These are phyloP conservation scores for Prunus salicina DNA, from an alignment of 306 rosid species.

Conservation along the genomic window DNA sequence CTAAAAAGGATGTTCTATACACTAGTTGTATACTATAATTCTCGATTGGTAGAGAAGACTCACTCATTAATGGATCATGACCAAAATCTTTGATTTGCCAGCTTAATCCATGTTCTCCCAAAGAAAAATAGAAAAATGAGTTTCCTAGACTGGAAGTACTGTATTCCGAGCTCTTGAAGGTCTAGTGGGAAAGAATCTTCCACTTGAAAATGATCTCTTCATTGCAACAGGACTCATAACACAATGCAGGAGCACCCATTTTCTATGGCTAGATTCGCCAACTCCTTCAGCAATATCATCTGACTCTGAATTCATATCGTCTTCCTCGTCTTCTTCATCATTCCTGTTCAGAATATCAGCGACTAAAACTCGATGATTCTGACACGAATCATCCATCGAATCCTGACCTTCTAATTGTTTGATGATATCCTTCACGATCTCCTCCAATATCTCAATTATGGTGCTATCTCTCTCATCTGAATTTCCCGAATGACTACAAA, in stretches of 20 bases:
- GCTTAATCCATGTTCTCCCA: background rate
- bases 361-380: conserved; percentile 29
- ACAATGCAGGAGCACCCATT: conserved; percentile 43
- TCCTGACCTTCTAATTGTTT: no score
- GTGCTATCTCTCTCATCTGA: no score
- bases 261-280: conserved; percentile 40
- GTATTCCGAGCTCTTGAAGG: conserved; percentile 58
- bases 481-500: no score
- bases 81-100: conserved; percentile 9
- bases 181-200: conserved; percentile 55
- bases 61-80: background rate
- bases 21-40: background rate
- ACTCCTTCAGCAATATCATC: conserved; percentile 42
- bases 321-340: conserved; percentile 31
- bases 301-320: background rate
- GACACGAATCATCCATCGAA: conserved; percentile 63
- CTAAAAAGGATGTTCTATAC: background rate
- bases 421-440: conserved; percentile 32
- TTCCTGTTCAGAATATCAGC: conserved; percentile 50
- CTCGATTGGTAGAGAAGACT: background rate
- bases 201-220: conserved; percentile 91
- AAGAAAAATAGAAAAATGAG: background rate
- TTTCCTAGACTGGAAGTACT: conserved; percentile 42
- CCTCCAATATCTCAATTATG: no score
- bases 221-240: conserved; percentile 66